These are phyloP conservation scores for Cytospora piceicola DNA, from an alignment of 2,329 filamentous ascomycete genomes.

Conservation along the genomic window DNA sequence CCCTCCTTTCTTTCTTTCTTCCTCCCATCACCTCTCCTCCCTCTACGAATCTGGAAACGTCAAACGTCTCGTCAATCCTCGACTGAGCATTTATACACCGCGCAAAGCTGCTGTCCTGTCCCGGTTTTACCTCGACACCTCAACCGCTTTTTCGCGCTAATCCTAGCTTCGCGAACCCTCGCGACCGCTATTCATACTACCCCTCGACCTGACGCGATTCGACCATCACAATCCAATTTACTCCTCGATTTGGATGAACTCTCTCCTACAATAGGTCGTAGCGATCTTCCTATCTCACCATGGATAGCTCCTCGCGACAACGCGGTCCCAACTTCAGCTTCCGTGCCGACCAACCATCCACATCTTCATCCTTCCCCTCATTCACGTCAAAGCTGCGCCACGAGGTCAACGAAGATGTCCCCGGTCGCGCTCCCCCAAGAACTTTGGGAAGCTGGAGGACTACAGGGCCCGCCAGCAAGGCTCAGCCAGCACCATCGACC, in stretches of 20 bases:
- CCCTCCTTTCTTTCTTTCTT: constrained; percentile 7
- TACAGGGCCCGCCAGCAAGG: constrained; percentile 37
- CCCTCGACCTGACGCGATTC: constrained; percentile 77
- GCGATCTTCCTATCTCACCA: constrained; percentile 18
- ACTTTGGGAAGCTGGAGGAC: constrained; percentile 34
- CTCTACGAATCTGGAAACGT: constrained; percentile 7
- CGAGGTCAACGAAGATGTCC: constrained; percentile 12
- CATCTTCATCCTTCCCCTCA: constrained; percentile 25
- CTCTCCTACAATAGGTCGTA: constrained; percentile 7
- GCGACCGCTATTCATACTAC: constrained; percentile 14
- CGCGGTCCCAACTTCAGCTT: constrained; percentile 20
- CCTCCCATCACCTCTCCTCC: constrained; percentile 7
- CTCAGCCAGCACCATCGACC: constrained; percentile 39
- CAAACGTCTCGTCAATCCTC: constrained; percentile 7
- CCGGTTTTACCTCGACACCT: constrained; percentile 12
- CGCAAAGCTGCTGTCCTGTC: constrained; percentile 6
- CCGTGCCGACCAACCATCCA: constrained; percentile 15
- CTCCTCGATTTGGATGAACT: constrained; percentile 2
- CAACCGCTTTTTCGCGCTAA: constrained; percentile 11
- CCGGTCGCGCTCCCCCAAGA: constrained; percentile 23
- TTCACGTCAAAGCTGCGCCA: constrained; percentile 22
- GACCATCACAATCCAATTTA: constrained; percentile 55
- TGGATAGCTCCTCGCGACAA: constrained; percentile 29
- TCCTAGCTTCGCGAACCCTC: constrained; percentile 19
- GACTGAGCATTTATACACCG: constrained; percentile 3